A percentile compares a stretch with the other conserved stretches of the same genome.
phyloP scores from a whole-genome alignment of 2,329 filamentous ascomycete species.

The Colletotrichum sp. region DNA sequence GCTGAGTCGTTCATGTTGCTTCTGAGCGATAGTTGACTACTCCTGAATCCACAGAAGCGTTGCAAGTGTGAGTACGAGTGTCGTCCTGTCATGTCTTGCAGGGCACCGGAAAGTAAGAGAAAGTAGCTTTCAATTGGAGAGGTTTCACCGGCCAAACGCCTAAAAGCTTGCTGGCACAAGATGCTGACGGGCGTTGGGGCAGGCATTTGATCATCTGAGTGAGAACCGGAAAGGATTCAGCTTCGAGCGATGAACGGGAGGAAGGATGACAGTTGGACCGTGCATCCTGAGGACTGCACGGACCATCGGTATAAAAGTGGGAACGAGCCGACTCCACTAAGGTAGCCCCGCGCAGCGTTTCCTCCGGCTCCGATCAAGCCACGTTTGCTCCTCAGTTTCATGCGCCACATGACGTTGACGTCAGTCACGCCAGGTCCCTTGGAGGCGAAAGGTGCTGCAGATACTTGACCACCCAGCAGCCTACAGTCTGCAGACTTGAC shows the following conservation, averaged over 20 bases:
- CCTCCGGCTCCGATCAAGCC: constrained; percentile 25
- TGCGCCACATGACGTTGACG: constrained; percentile 49
- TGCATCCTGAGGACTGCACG: not conserved
- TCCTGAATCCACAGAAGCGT: not conserved
- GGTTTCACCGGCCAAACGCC: not conserved
- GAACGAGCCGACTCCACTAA: not conserved
- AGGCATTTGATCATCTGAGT: not conserved
- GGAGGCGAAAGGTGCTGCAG: not conserved
- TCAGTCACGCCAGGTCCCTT: not conserved
- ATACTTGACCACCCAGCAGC: not conserved
- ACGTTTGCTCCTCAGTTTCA: constrained; percentile 24
- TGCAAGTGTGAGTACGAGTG: not conserved
- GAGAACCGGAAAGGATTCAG: not conserved
- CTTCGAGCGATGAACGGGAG: not conserved
- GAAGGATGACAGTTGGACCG: not conserved
- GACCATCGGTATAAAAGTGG: not conserved
- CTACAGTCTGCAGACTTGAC: not conserved
- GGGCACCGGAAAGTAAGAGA: not conserved
- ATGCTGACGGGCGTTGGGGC: not conserved
- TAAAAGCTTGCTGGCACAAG: not conserved
- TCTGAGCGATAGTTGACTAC: not conserved
- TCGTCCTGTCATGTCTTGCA: not conserved
- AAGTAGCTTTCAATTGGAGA: not conserved
- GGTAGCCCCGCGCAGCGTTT: not conserved
- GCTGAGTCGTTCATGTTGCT: not conserved